Evolutionary conservation across 352 stramenopile genomes (phyloP), one percentile per base, ranked within the genome.

Genomic region (Phytophthora lateralis): DNA sequence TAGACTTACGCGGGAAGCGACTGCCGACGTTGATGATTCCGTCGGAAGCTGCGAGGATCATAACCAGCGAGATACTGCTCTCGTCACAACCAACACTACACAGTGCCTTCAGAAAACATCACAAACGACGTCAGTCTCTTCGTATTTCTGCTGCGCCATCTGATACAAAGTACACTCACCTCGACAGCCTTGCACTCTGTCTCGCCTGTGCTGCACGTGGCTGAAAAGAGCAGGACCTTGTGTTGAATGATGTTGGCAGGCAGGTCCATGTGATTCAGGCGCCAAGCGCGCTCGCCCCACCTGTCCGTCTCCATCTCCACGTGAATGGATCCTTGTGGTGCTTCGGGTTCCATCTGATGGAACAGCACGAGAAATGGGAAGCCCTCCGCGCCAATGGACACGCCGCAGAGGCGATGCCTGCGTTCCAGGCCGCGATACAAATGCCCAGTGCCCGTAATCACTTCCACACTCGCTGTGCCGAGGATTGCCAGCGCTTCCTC

Each of bases 321-420:
- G 35, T 69, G 62, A 42, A 76, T 75, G 17, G 55, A 83, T 18
- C 79, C 75, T 46, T 71, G 56, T 11, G 56, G 41, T 0, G 67
- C 71, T 9, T 69, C 51, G 0, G 76, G 76, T 14, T 88, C 76
- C 68, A 85, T 82, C 67, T 84, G 73, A 4, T 71, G 63, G 38
- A 84, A 87, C 3, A 82, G 29, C 21, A 76, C 60, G 17, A 86
- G 66, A 34, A 90, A 74, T n/a, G 76, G 68, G 3, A 73, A 63
- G 0, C 75, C 77, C n/a, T 75, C 61, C 0, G 75, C 54, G 8
- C 75, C 71, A 4, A 89, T 62, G 24, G 66, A 55, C 7, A 89
- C 51, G 0, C 77, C 76, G 39, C 75, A 88, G 35, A 82, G 53
- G 12, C 41, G 39, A 1, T 71, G 38, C 3, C 45, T 55, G 5